Conservation (phyloP, 805 yeast genomes). For the Metschnikowia borealis region DNA sequence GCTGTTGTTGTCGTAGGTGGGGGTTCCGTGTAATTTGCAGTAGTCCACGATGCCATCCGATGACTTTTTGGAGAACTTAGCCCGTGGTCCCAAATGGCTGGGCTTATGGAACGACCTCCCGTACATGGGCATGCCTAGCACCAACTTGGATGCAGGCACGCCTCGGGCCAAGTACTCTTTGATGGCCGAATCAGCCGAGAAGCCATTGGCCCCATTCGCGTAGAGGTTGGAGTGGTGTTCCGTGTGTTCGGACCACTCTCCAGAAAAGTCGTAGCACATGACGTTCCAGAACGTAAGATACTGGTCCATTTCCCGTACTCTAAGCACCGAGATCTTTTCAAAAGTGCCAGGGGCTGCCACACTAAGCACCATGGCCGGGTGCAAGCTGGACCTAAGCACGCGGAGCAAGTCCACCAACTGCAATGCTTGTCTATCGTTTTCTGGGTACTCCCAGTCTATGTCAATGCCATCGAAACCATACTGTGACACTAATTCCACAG, state of each 20-base stretch:
- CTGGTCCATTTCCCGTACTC: conserved; percentile 52
- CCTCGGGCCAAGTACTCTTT: conserved; percentile 39
- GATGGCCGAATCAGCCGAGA: conserved; percentile 50
- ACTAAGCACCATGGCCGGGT: conserved; percentile 46
- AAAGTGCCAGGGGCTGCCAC: conserved; percentile 73
- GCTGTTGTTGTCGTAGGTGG: conserved; percentile 47
- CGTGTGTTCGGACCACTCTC: conserved; percentile 62
- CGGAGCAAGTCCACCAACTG: conserved; percentile 42
- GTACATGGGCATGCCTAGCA: conserved; percentile 85
- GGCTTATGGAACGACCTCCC: conserved; percentile 47
- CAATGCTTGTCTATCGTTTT: conserved; percentile 40
- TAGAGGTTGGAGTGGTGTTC: conserved; percentile 69
- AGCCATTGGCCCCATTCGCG: conserved; percentile 38
- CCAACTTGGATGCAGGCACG: conserved; percentile 47
- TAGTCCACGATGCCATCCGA: conserved; percentile 46
- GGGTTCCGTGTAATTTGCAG: conserved; percentile 46
- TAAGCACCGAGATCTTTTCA: conserved; percentile 41
- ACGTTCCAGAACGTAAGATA: conserved; percentile 71
- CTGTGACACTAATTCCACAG: conserved; percentile 43
- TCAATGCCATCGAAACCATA: conserved; percentile 87
- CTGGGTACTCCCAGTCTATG: conserved; percentile 92
- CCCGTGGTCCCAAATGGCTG: conserved; percentile 38
- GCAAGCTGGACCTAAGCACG: conserved; percentile 26
- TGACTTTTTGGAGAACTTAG: conserved; percentile 27
- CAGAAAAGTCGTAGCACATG: conserved; percentile 89